Evolutionary conservation across 495 filamentous ascomycete species (phyloP).

Genomic region (Hypoxylon lienhwacheense): DNA sequence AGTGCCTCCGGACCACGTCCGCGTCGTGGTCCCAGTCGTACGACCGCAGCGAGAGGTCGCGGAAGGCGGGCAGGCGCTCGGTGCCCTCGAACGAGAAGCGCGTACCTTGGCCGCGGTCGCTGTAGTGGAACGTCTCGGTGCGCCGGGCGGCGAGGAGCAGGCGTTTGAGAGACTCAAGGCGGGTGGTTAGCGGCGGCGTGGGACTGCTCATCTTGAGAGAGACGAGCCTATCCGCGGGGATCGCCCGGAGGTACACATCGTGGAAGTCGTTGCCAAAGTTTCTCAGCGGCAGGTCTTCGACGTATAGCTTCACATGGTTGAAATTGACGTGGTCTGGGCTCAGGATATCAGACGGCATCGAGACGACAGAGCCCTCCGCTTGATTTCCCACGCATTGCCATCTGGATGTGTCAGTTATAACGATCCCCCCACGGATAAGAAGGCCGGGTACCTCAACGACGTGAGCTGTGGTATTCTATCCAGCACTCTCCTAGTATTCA

Average conservation of each 20-base stretch:
- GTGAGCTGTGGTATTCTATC: constrained; percentile 25
- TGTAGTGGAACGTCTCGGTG: constrained; percentile 34
- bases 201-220: constrained; percentile 35
- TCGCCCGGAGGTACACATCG: constrained; percentile 24
- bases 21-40: constrained; percentile 42
- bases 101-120: constrained; percentile 36
- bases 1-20: constrained; percentile 29
- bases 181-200: constrained; percentile 29
- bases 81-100: constrained; percentile 29
- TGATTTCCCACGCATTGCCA: constrained; percentile 30
- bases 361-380: constrained; percentile 15
- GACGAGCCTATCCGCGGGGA: constrained; percentile 29
- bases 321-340: constrained; percentile 5
- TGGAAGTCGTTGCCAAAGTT: constrained; percentile 5
- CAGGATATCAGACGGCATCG: constrained; percentile 31
- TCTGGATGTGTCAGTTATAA: constrained; percentile 15
- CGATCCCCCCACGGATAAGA: background rate
- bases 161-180: constrained; percentile 32
- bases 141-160: constrained; percentile 29
- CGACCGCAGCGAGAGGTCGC: constrained; percentile 33
- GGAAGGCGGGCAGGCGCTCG: constrained; percentile 40
- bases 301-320: constrained; percentile 23
- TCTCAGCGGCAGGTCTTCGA: constrained; percentile 36
- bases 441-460: constrained; percentile 30
- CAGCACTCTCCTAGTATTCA: constrained; percentile 19